Conservation (phyloP, 116 monocot genomes). For the Papilionanthe hybrid region DNA sequence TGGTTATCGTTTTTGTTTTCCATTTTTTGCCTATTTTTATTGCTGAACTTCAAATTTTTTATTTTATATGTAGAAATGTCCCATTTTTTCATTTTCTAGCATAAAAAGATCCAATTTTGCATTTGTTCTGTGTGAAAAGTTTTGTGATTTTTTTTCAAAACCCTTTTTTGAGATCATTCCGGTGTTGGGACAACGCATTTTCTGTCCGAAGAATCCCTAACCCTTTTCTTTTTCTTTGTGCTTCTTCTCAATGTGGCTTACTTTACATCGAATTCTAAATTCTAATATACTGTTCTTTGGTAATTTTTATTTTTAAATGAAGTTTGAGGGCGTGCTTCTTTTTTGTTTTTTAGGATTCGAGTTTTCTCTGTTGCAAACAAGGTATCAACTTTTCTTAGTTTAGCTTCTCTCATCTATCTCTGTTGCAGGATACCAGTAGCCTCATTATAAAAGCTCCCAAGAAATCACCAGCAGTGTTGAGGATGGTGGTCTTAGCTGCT, state of each 20-base stretch:
- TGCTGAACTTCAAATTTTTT: not conserved
- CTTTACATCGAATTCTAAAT: not conserved
- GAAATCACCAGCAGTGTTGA: slow-evolving; percentile 21
- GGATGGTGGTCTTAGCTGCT: slow-evolving; percentile 31
- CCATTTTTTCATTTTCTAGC: not conserved
- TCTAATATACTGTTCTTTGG: not conserved
- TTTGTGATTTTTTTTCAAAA: not conserved
- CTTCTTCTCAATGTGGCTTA: not conserved
- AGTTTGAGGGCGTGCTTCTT: not conserved
- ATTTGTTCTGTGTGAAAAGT: not conserved
- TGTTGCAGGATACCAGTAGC: slow-evolving; percentile 24
- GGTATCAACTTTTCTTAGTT: not conserved
- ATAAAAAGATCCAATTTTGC: not conserved
- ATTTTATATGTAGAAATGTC: not conserved
- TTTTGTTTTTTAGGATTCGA: not conserved
- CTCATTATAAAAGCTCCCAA: slow-evolving; percentile 42
- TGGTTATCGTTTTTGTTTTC: not conserved
- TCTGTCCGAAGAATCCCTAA: not conserved
- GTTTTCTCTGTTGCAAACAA: not conserved
- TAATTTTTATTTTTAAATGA: not conserved
- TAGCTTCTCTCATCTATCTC: too few species aligned
- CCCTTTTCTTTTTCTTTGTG: not conserved
- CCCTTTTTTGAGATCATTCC: not conserved
- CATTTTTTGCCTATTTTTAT: not conserved
- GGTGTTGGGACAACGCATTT: not conserved